Percentiles rank a stretch among this genome's conserved stretches.
Evolutionary conservation across 2,329 filamentous ascomycete species (phyloP).

Genomic region (Clonostachys sp.): DNA sequence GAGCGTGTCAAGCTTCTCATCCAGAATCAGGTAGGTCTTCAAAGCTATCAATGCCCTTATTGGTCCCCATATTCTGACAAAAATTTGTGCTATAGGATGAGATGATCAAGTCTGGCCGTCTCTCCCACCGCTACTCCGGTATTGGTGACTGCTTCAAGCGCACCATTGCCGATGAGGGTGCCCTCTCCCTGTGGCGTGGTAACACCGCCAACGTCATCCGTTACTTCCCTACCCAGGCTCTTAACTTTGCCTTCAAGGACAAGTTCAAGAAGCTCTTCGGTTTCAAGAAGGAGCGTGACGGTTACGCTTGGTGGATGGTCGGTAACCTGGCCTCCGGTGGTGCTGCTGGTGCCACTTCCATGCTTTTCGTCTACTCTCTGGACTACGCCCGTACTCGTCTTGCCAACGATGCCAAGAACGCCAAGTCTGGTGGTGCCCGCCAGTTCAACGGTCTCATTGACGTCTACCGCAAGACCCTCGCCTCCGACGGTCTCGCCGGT

Average conservation of each 20-base stretch:
- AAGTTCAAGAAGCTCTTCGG: conserved; percentile 99
- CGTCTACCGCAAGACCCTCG: conserved; percentile 99
- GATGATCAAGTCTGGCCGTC: conserved; percentile 98
- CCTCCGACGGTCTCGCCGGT: conserved; percentile 97
- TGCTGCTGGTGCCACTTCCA: conserved; percentile 99
- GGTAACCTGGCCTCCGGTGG: conserved; percentile 99
- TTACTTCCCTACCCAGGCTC: conserved; percentile 99
- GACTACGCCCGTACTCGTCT: conserved; percentile 99
- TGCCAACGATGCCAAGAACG: conserved; percentile 99
- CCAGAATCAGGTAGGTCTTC: conserved; percentile 91
- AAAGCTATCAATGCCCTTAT: conserved; percentile 10
- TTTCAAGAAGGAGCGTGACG: conserved; percentile 99
- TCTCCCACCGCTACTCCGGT: conserved; percentile 93
- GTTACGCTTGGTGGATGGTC: conserved; percentile 97
- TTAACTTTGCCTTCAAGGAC: conserved; percentile 99
- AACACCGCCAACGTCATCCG: conserved; percentile 99
- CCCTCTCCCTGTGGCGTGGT: conserved; percentile 95
- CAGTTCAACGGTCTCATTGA: conserved; percentile 99
- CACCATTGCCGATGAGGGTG: conserved; percentile 86
- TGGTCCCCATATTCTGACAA: conserved; percentile 12
- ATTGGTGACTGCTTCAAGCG: conserved; percentile 94
- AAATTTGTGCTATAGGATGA: conserved; percentile 68
- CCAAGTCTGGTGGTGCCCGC: conserved; percentile 93
- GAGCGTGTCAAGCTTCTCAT: conserved; percentile 99
- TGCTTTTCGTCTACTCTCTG: conserved; percentile 99